These are phyloP conservation scores for Cercospora berteroae DNA, from an alignment of 2,329 filamentous ascomycete genomes.

Conservation along the genomic window DNA sequence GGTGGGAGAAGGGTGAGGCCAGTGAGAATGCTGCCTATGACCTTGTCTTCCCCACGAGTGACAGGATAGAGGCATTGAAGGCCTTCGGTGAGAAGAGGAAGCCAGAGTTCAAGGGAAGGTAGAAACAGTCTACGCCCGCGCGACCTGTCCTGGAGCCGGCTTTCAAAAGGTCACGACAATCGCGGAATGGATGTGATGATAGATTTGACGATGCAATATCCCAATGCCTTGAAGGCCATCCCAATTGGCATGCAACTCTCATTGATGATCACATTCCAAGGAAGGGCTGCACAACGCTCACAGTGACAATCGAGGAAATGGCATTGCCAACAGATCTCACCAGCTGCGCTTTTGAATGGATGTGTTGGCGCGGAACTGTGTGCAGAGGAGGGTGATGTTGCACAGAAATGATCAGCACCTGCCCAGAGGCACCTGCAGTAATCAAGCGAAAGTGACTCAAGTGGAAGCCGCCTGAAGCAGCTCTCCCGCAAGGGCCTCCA, in stretches of 20 bases:
- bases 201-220: background rate
- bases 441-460: background rate
- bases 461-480: background rate
- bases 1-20: constrained; percentile 63
- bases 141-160: too few relatives aligned
- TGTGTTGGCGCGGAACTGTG: too few relatives aligned
- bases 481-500: too few relatives aligned
- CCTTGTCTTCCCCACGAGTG: constrained; percentile 76
- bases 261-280: too few relatives aligned
- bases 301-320: too few relatives aligned
- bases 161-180: too few relatives aligned
- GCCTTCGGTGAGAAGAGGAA: constrained; percentile 79
- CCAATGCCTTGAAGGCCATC: background rate
- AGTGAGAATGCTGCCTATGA: constrained; percentile 88
- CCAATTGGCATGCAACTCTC: background rate
- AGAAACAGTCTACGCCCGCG: background rate
- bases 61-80: constrained; percentile 80
- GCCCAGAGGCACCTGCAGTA: background rate
- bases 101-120: constrained; percentile 63
- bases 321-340: too few relatives aligned
- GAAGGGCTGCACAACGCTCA: too few relatives aligned
- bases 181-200: background rate
- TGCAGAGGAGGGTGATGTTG: too few relatives aligned
- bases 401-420: too few relatives aligned
- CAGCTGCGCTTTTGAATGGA: too few relatives aligned